phyloP scores from a whole-genome alignment of 78 protist species.

The Guillardia theta region DNA sequence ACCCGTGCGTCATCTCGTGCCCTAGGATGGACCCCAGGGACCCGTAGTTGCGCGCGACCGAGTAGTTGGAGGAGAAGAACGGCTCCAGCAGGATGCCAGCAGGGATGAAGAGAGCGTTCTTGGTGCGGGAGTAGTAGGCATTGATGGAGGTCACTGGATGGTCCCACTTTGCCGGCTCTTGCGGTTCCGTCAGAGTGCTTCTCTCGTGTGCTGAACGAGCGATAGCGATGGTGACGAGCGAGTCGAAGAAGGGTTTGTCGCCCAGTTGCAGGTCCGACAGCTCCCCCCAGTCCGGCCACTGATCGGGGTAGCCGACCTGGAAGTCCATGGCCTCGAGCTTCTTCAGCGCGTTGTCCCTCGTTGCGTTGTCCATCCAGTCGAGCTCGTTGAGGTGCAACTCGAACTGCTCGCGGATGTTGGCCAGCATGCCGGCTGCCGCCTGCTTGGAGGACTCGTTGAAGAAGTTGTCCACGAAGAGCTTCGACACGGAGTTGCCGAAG shows the following conservation, averaged over 20 bases:
- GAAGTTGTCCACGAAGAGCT: neutral
- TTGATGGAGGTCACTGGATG: neutral
- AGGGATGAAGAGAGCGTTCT: constrained; percentile 12
- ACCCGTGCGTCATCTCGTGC: constrained; percentile 29
- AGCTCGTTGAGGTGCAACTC: neutral
- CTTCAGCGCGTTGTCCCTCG: neutral
- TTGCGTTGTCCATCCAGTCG: neutral
- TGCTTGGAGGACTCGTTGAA: neutral
- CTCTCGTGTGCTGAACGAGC: neutral
- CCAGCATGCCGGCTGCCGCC: neutral
- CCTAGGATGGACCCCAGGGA: neutral
- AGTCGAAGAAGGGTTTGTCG: neutral
- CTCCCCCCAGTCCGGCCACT: neutral
- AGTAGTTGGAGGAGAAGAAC: neutral
- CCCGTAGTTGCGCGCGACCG: constrained; percentile 1
- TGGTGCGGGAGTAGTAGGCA: neutral
- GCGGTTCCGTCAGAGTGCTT: neutral
- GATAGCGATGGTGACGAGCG: neutral
- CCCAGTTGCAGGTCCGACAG: neutral
- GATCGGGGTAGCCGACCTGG: neutral
- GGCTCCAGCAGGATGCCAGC: constrained; percentile 41
- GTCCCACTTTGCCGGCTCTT: neutral
- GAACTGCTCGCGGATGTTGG: neutral
- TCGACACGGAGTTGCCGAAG: neutral
- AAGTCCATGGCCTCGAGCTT: constrained; percentile 1